Percentiles rank a stretch among this genome's conserved stretches.
These are phyloP conservation scores for Calycina herbarum DNA, from an alignment of 2,329 filamentous ascomycete species.

Conservation along the genomic window DNA sequence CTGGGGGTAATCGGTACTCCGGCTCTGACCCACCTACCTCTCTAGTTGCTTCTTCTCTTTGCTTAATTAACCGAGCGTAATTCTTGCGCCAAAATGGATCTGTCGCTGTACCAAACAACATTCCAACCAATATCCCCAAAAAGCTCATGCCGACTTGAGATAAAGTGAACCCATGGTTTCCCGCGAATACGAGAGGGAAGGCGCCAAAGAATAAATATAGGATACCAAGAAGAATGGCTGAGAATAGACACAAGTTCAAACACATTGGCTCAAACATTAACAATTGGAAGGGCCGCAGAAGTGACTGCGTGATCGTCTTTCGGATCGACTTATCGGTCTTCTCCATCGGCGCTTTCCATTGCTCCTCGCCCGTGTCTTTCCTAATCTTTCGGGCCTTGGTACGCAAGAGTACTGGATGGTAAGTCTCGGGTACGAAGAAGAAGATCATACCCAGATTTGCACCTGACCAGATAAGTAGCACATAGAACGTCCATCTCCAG, in stretches of 20 bases:
- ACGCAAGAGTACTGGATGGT: slow-evolving; percentile 72
- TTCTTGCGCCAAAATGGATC: slow-evolving; percentile 67
- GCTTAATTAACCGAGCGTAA: slow-evolving; percentile 56
- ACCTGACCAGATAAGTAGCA: slow-evolving; percentile 80
- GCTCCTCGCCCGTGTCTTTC: slow-evolving; percentile 72
- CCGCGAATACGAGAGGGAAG: slow-evolving; percentile 76
- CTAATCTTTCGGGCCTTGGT: slow-evolving; percentile 70
- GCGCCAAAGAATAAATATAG: slow-evolving; percentile 91
- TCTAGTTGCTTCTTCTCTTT: slow-evolving; percentile 39
- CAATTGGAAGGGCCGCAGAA: slow-evolving; percentile 69
- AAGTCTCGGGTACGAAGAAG: slow-evolving; percentile 83
- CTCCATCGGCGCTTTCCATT: slow-evolving; percentile 78
- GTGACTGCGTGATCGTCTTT: slow-evolving; percentile 57
- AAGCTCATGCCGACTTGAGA: slow-evolving; percentile 83
- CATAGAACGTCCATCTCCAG: slow-evolving; percentile 85
- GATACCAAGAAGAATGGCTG: slow-evolving; percentile 81
- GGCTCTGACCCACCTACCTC: slow-evolving; percentile 64
- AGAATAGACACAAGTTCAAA: slow-evolving; percentile 76
- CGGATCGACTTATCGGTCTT: slow-evolving; percentile 66
- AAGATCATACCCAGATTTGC: slow-evolving; percentile 62
- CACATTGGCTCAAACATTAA: slow-evolving; percentile 84
- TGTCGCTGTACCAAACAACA: slow-evolving; percentile 60
- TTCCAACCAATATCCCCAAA: slow-evolving; percentile 67
- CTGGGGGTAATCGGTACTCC: slow-evolving; percentile 79
- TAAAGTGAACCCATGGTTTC: slow-evolving; percentile 72